Evolutionary conservation across 352 stramenopile genomes (phyloP).

Genomic region (Phytophthora ramorum): DNA sequence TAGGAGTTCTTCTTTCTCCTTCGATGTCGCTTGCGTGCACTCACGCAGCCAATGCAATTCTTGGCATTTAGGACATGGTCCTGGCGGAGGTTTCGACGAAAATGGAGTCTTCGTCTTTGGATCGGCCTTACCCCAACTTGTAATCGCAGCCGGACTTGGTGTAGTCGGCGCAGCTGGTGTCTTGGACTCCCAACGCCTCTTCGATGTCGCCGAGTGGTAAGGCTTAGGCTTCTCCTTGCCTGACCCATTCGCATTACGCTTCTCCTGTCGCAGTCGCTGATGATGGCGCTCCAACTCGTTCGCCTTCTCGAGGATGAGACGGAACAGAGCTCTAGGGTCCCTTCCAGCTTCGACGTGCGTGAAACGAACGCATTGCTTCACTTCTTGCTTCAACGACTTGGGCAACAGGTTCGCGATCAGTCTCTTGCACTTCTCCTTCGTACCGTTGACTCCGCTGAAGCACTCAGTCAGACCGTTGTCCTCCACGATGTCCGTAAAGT

Average conservation of each 20-base stretch:
- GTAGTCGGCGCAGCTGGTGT: background rate
- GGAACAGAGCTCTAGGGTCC: constrained; percentile 1
- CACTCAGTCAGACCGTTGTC: constrained; percentile 5
- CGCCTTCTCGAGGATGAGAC: constrained; percentile 11
- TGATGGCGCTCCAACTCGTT: constrained; percentile 7
- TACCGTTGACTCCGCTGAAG: background rate
- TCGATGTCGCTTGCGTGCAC: background rate
- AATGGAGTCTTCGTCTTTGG: background rate
- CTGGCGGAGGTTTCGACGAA: background rate
- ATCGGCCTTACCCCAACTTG: background rate
- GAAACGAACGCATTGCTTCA: constrained; percentile 6
- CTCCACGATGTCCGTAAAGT: background rate
- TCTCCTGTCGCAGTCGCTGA: background rate
- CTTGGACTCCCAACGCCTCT: background rate
- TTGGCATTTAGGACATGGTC: background rate
- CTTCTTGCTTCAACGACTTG: background rate
- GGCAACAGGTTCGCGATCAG: constrained; percentile 11
- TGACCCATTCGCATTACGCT: background rate
- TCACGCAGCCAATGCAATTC: background rate
- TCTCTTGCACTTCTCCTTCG: constrained; percentile 10
- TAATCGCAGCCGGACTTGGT: background rate
- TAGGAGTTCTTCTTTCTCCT: background rate
- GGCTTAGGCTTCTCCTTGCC: background rate
- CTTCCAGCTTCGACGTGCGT: background rate
- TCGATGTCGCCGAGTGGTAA: background rate